Percentiles rank a stretch among this genome's conserved stretches.
Evolutionary conservation across 1,139 yeast species (phyloP).

Genomic region (Magnusiomyces suaveolens): DNA sequence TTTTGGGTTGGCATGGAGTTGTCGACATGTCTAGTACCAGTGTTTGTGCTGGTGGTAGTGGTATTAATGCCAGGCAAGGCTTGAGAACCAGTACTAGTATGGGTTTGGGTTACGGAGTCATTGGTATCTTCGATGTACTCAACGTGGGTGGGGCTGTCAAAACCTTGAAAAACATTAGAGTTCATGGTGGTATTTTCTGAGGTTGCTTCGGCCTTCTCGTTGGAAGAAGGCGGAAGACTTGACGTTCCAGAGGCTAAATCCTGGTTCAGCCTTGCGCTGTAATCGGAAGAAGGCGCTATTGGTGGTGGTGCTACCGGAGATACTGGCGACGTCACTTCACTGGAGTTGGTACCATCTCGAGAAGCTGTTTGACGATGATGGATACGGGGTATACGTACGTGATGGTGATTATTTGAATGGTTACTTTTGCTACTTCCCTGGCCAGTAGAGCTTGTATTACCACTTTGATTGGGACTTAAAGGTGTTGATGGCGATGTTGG

Average conservation of each 20-base stretch:
- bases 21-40: too few relatives aligned
- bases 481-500: background rate
- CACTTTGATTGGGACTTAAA: background rate
- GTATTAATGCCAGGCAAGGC: background rate
- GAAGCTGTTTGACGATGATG: background rate
- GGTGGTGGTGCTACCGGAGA: background rate
- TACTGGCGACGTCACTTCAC: background rate
- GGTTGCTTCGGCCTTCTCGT: background rate
- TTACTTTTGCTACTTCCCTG: background rate
- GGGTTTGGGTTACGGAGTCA: background rate
- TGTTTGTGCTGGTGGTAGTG: background rate
- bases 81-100: background rate
- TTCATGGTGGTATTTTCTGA: background rate
- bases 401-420: constrained; percentile 13
- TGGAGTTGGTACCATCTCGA: background rate
- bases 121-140: background rate
- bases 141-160: background rate
- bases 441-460: background rate
- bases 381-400: background rate
- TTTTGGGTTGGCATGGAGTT: too few relatives aligned
- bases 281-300: background rate
- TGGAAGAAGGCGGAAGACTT: background rate
- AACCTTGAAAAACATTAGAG: too few relatives aligned
- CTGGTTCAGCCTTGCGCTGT: background rate
- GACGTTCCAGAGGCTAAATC: background rate